Percentiles rank a stretch among this genome's conserved stretches.
These are phyloP conservation scores for Bipolaris oryzae DNA, from an alignment of 2,329 filamentous ascomycete genomes.

Conservation along the genomic window DNA sequence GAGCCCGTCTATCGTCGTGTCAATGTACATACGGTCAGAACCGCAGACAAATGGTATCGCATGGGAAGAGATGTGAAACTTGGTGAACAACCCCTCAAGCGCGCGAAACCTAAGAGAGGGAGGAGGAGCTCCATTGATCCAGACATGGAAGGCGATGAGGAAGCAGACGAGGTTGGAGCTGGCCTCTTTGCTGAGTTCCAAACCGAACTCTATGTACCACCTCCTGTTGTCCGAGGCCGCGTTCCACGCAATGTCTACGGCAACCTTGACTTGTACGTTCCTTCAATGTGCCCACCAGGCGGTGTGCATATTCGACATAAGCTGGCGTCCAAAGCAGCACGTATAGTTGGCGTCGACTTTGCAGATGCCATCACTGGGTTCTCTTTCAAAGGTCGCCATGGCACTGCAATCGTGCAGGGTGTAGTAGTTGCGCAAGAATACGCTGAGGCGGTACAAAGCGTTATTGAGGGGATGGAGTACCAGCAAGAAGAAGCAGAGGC, in stretches of 20 bases:
- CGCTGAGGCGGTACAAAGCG: constrained; percentile 71
- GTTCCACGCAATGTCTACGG: constrained; percentile 69
- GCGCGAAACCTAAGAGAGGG: constrained; percentile 52
- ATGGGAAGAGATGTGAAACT: constrained; percentile 77
- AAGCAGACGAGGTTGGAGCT: constrained; percentile 53
- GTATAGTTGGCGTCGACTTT: constrained; percentile 79
- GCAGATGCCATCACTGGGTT: constrained; percentile 91
- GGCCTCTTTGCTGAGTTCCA: constrained; percentile 66
- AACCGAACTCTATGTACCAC: constrained; percentile 74
- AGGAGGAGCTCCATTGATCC: constrained; percentile 32
- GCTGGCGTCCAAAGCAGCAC: constrained; percentile 73
- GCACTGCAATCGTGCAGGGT: constrained; percentile 81
- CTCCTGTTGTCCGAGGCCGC: constrained; percentile 73
- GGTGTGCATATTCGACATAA: constrained; percentile 63
- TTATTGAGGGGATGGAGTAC: constrained; percentile 71
- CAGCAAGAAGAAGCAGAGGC: constrained; percentile 68
- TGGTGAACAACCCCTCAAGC: constrained; percentile 82
- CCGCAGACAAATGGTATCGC: constrained; percentile 88
- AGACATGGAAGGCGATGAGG: constrained; percentile 42
- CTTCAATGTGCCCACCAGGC: constrained; percentile 67
- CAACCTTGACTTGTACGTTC: constrained; percentile 68
- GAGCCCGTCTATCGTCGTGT: constrained; percentile 82
- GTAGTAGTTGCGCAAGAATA: constrained; percentile 76
- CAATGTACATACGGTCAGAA: constrained; percentile 79
- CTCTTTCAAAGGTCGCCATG: constrained; percentile 81